Percentiles rank a stretch among this genome's conserved stretches.
phyloP scores from a whole-genome alignment of 768 basidiomycete genomes.

The Mycena rebaudengoi region DNA sequence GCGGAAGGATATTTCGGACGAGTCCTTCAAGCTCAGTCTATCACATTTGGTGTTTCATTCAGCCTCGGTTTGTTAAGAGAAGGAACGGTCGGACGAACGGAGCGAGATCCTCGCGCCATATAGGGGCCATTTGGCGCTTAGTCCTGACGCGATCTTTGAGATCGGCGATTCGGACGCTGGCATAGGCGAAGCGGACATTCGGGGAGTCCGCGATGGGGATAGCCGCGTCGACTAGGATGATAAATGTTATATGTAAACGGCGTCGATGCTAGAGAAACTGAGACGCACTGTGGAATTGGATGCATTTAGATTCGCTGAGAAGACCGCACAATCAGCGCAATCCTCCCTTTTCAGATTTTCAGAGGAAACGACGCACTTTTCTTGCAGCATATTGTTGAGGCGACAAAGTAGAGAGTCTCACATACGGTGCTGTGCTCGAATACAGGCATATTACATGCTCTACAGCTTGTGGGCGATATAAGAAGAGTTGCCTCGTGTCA shows the following conservation, averaged over 20 bases:
- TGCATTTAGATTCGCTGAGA: neutral
- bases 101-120: neutral
- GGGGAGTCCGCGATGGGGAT: neutral
- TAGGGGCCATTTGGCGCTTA: neutral
- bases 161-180: neutral
- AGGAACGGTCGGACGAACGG: neutral
- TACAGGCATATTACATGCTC: conserved; percentile 5
- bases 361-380: neutral
- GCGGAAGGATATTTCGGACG: neutral
- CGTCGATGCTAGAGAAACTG: neutral
- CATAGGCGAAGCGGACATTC: neutral
- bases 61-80: no score
- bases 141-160: neutral
- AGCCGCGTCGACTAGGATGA: neutral
- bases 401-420: neutral
- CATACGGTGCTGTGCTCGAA: conserved; percentile 12
- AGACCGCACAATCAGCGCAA: neutral
- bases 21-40: neutral
- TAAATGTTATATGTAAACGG: neutral
- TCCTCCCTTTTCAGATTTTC: neutral
- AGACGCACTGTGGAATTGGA: conserved; percentile 6
- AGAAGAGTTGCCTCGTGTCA: neutral
- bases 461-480: conserved; percentile 17
- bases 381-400: neutral
- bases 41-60: neutral